phyloP scores from a whole-genome alignment of 1,139 yeast species.

The Debaryomyces subglobosus region DNA sequence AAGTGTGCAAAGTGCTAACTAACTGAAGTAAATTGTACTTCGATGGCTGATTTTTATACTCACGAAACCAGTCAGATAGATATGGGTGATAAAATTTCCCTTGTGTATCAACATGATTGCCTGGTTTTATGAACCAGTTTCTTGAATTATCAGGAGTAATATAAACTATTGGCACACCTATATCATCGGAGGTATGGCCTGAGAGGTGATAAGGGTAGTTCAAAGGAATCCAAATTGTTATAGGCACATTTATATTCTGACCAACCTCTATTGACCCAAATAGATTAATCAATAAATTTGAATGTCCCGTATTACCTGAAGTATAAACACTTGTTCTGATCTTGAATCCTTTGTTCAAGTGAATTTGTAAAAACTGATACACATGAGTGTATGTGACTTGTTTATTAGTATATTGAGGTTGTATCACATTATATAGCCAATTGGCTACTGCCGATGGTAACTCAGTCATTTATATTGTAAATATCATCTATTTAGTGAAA shows the following conservation, averaged over 20 bases:
- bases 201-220: slow-evolving; percentile 53
- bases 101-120: slow-evolving; percentile 71
- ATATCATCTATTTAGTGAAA: background rate
- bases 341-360: slow-evolving; percentile 41
- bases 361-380: slow-evolving; percentile 53
- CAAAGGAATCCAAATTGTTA: slow-evolving; percentile 78
- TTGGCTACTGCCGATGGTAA: slow-evolving; percentile 40
- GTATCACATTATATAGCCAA: slow-evolving; percentile 49
- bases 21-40: slow-evolving; percentile 42
- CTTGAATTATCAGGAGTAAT: slow-evolving; percentile 52
- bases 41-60: slow-evolving; percentile 14
- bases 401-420: slow-evolving; percentile 56
- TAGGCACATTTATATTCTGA: slow-evolving; percentile 49
- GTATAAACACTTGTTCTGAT: slow-evolving; percentile 77
- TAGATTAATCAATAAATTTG: slow-evolving; percentile 63
- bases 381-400: slow-evolving; percentile 63
- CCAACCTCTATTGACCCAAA: slow-evolving; percentile 55
- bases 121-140: slow-evolving; percentile 52
- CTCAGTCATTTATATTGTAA: slow-evolving; percentile 21
- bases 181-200: slow-evolving; percentile 14
- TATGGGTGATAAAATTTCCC: slow-evolving; percentile 77
- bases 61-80: slow-evolving; percentile 58
- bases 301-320: slow-evolving; percentile 53
- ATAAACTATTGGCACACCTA: slow-evolving; percentile 61
- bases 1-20: slow-evolving; percentile 37